These are phyloP conservation scores for Podospora pseudocomata DNA, from an alignment of 495 filamentous ascomycete species.

Conservation along the genomic window DNA sequence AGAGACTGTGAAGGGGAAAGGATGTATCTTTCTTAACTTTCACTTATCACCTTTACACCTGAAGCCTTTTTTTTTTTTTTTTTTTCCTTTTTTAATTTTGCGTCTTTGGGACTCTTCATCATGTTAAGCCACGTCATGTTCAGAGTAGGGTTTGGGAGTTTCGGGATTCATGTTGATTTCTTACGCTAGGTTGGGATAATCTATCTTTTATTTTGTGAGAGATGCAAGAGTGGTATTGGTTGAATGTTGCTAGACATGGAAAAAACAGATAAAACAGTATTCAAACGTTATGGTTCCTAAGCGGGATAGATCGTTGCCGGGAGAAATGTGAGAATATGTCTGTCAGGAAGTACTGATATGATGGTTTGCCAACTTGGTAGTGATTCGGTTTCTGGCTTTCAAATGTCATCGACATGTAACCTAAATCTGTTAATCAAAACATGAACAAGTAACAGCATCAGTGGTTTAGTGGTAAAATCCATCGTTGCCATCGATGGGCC, in stretches of 20 bases:
- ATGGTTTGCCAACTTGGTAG: too few species aligned
- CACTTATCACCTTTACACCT: background rate
- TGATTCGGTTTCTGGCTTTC: too few species aligned
- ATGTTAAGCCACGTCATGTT: background rate
- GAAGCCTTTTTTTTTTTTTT: background rate
- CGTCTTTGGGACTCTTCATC: background rate
- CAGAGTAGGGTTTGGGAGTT: background rate
- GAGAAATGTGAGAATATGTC: too few species aligned
- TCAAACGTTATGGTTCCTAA: background rate
- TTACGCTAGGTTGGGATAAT: background rate
- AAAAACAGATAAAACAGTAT: background rate
- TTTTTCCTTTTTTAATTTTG: background rate
- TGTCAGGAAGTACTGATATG: too few species aligned
- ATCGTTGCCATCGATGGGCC: slow-evolving; percentile 53
- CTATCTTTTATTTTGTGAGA: background rate
- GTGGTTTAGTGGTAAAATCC: slow-evolving; percentile 49
- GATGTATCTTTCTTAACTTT: background rate
- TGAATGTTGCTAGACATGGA: background rate
- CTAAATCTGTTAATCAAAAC: background rate
- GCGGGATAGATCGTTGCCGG: too few species aligned
- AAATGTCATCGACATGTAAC: background rate
- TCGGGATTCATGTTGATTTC: background rate
- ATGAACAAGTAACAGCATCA: background rate
- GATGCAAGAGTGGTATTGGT: background rate
- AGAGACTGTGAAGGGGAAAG: background rate